These are phyloP conservation scores for Asterochloris erici DNA, from an alignment of 139 green algal genomes.

Conservation along the genomic window DNA sequence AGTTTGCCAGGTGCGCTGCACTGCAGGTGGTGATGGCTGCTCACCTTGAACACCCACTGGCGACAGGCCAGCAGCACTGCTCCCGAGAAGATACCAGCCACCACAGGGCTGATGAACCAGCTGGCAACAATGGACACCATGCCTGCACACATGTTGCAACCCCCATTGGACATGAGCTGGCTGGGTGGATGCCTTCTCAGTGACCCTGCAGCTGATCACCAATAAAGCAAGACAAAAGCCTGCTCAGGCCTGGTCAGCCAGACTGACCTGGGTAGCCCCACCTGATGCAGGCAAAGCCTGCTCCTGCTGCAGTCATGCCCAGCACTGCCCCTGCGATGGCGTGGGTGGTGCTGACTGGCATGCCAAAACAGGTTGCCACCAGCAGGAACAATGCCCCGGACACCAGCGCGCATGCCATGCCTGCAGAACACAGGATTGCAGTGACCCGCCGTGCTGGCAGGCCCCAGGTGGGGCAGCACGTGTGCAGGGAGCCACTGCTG, in stretches of 20 bases:
- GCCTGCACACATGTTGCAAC: neutral
- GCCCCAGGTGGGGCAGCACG: no score
- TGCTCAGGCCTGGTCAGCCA: neutral
- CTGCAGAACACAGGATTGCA: neutral
- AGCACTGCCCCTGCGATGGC: constrained; percentile 33
- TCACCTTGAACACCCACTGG: constrained; percentile 9
- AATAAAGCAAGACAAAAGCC: neutral
- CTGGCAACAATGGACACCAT: constrained; percentile 28
- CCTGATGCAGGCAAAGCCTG: constrained; percentile 17
- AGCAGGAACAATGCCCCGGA: constrained; percentile 41
- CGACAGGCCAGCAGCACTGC: constrained; percentile 9
- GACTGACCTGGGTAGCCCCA: constrained; percentile 21
- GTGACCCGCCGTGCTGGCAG: neutral
- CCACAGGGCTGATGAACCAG: constrained; percentile 24
- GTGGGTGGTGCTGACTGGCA: constrained; percentile 51
- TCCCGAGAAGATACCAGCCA: constrained; percentile 16
- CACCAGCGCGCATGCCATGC: constrained; percentile 39
- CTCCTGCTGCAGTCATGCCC: constrained; percentile 28
- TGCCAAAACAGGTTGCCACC: constrained; percentile 29
- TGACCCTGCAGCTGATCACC: no score
- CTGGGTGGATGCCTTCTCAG: no score
- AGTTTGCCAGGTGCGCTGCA: neutral
- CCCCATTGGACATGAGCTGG: no score
- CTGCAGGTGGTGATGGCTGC: neutral
- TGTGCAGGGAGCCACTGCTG: no score